A percentile compares a stretch with the other conserved stretches of the same genome.
Evolutionary conservation across 257 asterid species (phyloP).

Genomic region (Leonotis leonurus): DNA sequence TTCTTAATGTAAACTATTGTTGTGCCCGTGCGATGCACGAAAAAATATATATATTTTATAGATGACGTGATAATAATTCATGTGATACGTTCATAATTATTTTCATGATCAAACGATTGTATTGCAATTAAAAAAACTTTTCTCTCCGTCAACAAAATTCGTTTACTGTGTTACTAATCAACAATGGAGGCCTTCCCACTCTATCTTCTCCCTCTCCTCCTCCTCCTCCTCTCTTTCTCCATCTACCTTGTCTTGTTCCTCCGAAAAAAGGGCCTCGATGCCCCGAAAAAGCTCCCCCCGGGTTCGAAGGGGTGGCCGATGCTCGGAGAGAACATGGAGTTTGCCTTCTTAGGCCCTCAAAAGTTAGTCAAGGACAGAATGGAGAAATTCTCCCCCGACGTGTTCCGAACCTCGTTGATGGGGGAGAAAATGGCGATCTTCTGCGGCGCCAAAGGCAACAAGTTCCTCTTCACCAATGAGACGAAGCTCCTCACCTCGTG

Average conservation of each 20-base stretch:
- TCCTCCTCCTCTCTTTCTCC: conserved; percentile 31
- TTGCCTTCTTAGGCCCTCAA: conserved; percentile 41
- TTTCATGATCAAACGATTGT: too few relatives aligned
- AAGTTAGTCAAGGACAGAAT: conserved; percentile 44
- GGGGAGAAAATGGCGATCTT: conserved; percentile 60
- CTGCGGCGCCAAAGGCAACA: conserved; percentile 60
- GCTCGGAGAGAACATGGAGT: conserved; percentile 57
- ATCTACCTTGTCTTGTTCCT: conserved; percentile 22
- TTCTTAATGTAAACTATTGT: too few relatives aligned
- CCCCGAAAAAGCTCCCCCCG: conserved; percentile 32
- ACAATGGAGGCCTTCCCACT: conserved; percentile 32
- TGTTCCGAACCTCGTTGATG: conserved; percentile 43
- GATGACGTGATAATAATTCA: too few relatives aligned
- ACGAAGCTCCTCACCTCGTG: conserved; percentile 46
- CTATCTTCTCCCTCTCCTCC: conserved; percentile 36
- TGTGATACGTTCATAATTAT: too few relatives aligned
- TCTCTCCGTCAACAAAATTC: too few relatives aligned
- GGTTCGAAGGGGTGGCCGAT: conserved; percentile 61
- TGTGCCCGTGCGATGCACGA: too few relatives aligned
- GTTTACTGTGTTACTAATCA: too few relatives aligned
- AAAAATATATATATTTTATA: too few relatives aligned
- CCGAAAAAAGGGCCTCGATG: conserved; percentile 6
- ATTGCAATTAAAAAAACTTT: too few relatives aligned
- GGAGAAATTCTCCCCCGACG: conserved; percentile 40
- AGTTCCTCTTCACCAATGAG: conserved; percentile 52